Percentiles rank a stretch among this genome's conserved stretches.
phyloP scores from a whole-genome alignment of 768 basidiomycete species.

The Suillus alpinus region DNA sequence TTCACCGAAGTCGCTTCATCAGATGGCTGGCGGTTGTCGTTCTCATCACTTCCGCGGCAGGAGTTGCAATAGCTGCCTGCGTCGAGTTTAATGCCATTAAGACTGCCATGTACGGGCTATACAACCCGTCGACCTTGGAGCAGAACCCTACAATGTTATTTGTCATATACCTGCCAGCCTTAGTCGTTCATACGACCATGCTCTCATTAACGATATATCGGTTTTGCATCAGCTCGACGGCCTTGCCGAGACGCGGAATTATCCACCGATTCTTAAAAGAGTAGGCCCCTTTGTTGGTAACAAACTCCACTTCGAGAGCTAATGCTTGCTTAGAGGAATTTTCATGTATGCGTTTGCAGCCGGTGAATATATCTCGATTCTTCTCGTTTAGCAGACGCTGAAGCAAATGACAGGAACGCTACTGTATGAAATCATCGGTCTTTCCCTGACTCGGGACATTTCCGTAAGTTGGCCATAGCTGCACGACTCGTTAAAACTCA shows the following conservation, averaged over 20 bases:
- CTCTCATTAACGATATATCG: slow-evolving; percentile 18
- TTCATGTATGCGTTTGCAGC: slow-evolving; percentile 18
- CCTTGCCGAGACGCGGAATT: slow-evolving; percentile 9
- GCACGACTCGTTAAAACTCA: background rate
- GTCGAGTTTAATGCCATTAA: background rate
- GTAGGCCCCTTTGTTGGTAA: slow-evolving; percentile 4
- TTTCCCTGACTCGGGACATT: slow-evolving; percentile 10
- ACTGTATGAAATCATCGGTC: slow-evolving; percentile 12
- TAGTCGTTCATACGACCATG: slow-evolving; percentile 14
- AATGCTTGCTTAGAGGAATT: slow-evolving; percentile 16
- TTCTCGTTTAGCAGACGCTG: background rate
- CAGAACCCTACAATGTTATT: background rate
- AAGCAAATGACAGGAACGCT: slow-evolving; percentile 14
- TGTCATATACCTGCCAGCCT: slow-evolving; percentile 14
- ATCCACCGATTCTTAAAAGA: slow-evolving; percentile 21
- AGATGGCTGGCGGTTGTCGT: background rate
- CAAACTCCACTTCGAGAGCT: background rate
- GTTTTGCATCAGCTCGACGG: slow-evolving; percentile 5
- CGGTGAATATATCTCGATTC: slow-evolving; percentile 6
- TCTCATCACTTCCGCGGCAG: background rate
- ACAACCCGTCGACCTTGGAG: background rate
- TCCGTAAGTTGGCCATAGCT: slow-evolving; percentile 6
- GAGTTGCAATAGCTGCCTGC: background rate
- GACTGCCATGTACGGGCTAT: background rate
- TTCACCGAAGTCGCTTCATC: slow-evolving; percentile 6